A percentile compares a stretch with the other conserved stretches of the same genome.
Conservation (phyloP, 768 basidiomycete species). For the Collybiopsis confluens region DNA sequence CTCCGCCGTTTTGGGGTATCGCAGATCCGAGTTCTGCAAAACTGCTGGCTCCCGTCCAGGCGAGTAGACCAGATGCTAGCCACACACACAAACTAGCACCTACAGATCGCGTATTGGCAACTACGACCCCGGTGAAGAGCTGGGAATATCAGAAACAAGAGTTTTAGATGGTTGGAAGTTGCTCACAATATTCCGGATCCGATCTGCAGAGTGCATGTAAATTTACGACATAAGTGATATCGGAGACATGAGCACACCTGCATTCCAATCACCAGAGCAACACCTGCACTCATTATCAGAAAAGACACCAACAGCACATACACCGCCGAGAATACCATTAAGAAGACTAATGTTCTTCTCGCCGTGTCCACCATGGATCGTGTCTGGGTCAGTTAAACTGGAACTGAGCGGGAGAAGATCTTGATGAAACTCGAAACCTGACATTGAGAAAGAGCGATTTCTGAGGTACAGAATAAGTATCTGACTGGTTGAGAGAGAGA, state of each 20-base stretch:
- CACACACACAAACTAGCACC: slow-evolving; percentile 88
- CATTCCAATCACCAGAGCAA: slow-evolving; percentile 78
- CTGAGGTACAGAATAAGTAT: slow-evolving; percentile 16
- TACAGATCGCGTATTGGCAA: slow-evolving; percentile 84
- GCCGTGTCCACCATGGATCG: slow-evolving; percentile 36
- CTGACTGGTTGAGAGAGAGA: neutral
- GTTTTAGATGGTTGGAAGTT: slow-evolving; percentile 7
- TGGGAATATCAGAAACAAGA: slow-evolving; percentile 20
- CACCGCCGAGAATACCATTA: slow-evolving; percentile 52
- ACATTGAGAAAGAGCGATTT: slow-evolving; percentile 61
- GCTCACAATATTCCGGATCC: slow-evolving; percentile 92
- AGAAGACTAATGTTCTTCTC: slow-evolving; percentile 76
- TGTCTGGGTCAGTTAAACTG: slow-evolving; percentile 70
- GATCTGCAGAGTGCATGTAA: slow-evolving; percentile 40
- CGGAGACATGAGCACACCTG: slow-evolving; percentile 44
- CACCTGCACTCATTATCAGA: slow-evolving; percentile 40
- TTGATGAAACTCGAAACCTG: slow-evolving; percentile 75
- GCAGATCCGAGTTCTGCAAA: slow-evolving; percentile 90
- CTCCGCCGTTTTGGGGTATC: slow-evolving; percentile 72
- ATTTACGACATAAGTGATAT: neutral
- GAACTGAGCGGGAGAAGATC: slow-evolving; percentile 74
- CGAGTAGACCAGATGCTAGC: slow-evolving; percentile 77
- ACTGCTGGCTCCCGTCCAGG: slow-evolving; percentile 95
- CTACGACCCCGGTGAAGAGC: slow-evolving; percentile 88
- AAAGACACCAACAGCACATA: neutral